phyloP scores from a whole-genome alignment of 225 moss, liverwort and hornwort species.

The Marchantia polymorpha region DNA sequence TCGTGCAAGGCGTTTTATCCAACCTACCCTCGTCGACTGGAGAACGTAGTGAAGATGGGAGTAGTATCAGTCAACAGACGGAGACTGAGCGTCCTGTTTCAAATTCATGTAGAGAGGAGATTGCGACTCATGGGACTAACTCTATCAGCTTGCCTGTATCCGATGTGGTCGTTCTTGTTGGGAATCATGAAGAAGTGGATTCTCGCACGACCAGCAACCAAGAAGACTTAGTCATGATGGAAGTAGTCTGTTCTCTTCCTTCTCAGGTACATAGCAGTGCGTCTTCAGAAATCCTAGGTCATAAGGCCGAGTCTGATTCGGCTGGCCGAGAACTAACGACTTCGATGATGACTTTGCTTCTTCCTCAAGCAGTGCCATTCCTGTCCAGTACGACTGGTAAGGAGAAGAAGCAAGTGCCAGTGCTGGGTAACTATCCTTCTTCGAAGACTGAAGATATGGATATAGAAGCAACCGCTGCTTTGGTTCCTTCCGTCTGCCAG shows the following conservation, averaged over 20 bases:
- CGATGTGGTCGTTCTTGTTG: not conserved
- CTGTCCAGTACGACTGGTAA: not conserved
- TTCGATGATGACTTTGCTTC: conserved; percentile 25
- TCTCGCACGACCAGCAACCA: not conserved
- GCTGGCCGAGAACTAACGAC: conserved; percentile 21
- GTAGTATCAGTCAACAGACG: not conserved
- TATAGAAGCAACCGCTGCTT: not conserved
- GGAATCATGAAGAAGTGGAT: not conserved
- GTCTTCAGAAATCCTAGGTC: conserved; percentile 15
- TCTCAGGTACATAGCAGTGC: not conserved
- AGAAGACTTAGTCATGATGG: not conserved
- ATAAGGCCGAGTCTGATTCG: conserved; percentile 17
- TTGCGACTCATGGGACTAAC: not conserved
- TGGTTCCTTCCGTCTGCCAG: not conserved
- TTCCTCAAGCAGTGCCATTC: conserved; percentile 23
- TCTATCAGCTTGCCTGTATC: not conserved
- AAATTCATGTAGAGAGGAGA: not conserved
- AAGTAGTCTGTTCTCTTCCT: not conserved
- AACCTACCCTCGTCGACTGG: not conserved
- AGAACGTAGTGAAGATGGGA: not conserved
- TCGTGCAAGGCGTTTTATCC: not conserved
- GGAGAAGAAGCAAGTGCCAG: not conserved
- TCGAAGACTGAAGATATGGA: not conserved
- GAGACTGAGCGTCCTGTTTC: not conserved
- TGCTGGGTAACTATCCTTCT: not conserved